Conservation (phyloP, 257 asterid species). For the Solanum sejunctum region DNA sequence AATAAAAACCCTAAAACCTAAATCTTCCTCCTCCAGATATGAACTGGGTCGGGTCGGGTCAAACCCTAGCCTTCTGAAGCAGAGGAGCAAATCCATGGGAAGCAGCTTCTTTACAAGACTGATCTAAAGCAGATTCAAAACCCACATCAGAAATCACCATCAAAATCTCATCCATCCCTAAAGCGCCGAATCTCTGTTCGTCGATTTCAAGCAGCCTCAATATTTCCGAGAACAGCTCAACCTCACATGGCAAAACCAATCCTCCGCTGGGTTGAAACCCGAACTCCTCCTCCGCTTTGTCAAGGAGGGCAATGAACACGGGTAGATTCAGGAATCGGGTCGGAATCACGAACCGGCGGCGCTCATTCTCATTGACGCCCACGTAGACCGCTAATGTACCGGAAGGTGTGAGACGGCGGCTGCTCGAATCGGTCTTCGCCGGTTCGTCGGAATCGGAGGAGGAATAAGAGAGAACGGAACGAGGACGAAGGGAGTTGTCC, state of each 20-base stretch:
- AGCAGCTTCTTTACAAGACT: slow-evolving; percentile 30
- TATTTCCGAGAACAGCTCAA: slow-evolving; percentile 25
- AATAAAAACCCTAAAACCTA: neutral
- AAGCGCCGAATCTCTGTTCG: slow-evolving; percentile 29
- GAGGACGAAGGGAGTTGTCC: slow-evolving; percentile 18
- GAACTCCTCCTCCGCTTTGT: slow-evolving; percentile 60
- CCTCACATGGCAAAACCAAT: slow-evolving; percentile 43
- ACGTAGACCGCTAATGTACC: slow-evolving; percentile 54
- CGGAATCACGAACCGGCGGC: slow-evolving; percentile 48
- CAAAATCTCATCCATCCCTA: slow-evolving; percentile 34
- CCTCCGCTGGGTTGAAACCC: slow-evolving; percentile 48
- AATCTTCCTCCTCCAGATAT: neutral
- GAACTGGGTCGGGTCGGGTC: neutral
- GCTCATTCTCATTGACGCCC: slow-evolving; percentile 17
- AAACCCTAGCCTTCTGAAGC: slow-evolving; percentile 39
- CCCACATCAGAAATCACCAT: slow-evolving; percentile 5
- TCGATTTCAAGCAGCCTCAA: slow-evolving; percentile 32
- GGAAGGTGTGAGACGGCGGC: slow-evolving; percentile 24
- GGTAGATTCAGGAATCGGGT: slow-evolving; percentile 54
- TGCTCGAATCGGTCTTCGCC: neutral
- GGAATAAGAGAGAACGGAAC: neutral
- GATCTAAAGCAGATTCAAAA: neutral
- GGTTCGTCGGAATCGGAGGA: neutral
- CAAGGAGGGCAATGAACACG: slow-evolving; percentile 33
- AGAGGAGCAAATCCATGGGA: slow-evolving; percentile 26